Base-by-base conservation (phyloP, 2,329 filamentous ascomycete species). In the Mycosphaerella sp. region DNA sequence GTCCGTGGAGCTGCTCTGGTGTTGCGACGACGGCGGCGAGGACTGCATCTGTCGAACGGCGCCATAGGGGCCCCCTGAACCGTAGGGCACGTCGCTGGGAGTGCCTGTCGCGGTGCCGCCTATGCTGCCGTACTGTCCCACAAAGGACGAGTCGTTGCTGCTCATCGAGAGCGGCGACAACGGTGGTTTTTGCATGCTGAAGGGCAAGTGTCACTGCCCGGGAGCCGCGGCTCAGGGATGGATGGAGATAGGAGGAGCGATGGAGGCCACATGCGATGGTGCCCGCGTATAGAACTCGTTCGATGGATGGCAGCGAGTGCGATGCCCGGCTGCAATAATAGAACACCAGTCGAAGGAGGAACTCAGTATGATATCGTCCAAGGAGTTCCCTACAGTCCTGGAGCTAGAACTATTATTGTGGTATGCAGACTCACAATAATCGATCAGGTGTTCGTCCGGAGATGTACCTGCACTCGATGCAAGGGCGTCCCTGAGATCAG, bases 81-180 rank as follows among this genome's bases (percentile, higher is more conserved):
- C 46, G 47, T 65, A 64, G 6, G 61, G 58, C 4, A 54, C 47
- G 41, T 61, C 64, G 56, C 52, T 57, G 10, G 59, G 54, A 4
- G 57, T 58, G 40, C 53, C 53, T 18, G 41, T 54, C 36, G 57
- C 55, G 6, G 54, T 41, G 14, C 48, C 49, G 27, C 53, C 45
- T 12, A 54, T 49, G 17, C 57, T 50, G 46, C 56, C 57, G 53
- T 64, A 64, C 36, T 64, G 59, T 17, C 58, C 56, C 40, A 62
- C 57, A 50, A 63, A 62, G 49, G 55, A 58, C 28, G 60, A 93
- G 69, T 93, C 88, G 75, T 83, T 89, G 69, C 85, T 87, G 67
- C 76, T 84, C 77, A 87, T 74, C 73, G 87, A 93, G 69, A 89
- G 79, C 66, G 88, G 87, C 67, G 88, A 90, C 69, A 90, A 49